Conservation (phyloP, 78 protist genomes). For the Dictyostelium citrinum region DNA sequence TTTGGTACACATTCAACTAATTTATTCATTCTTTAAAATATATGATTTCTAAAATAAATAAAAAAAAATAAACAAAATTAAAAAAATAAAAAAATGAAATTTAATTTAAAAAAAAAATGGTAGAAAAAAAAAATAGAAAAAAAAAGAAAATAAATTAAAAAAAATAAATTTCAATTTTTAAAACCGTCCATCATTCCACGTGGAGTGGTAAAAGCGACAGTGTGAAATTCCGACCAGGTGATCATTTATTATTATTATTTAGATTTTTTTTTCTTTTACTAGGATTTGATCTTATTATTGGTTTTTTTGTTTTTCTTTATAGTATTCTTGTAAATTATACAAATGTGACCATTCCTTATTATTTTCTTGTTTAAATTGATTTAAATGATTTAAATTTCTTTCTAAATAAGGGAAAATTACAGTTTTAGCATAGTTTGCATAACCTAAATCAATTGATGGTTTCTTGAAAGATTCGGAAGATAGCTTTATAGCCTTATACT, state of each 20-base stretch:
- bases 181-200: neutral
- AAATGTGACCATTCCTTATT: neutral
- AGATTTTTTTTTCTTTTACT: neutral
- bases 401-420: neutral
- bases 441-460: neutral
- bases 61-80: neutral
- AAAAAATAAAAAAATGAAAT: neutral
- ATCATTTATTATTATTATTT: neutral
- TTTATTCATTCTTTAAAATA: constrained; percentile 2
- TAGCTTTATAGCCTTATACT: neutral
- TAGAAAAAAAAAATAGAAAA: neutral
- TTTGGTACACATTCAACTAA: constrained; percentile 85
- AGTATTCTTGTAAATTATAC: neutral
- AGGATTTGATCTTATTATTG: too few species aligned
- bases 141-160: neutral
- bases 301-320: neutral
- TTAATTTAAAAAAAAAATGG: neutral
- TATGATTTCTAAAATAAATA: neutral
- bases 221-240: neutral
- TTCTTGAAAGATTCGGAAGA: neutral
- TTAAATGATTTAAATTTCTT: neutral
- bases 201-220: neutral
- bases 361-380: neutral
- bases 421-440: neutral
- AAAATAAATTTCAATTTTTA: neutral